Evolutionary conservation across 108 stramenopile species (phyloP).

Genomic region (Epithemia pelagica): DNA sequence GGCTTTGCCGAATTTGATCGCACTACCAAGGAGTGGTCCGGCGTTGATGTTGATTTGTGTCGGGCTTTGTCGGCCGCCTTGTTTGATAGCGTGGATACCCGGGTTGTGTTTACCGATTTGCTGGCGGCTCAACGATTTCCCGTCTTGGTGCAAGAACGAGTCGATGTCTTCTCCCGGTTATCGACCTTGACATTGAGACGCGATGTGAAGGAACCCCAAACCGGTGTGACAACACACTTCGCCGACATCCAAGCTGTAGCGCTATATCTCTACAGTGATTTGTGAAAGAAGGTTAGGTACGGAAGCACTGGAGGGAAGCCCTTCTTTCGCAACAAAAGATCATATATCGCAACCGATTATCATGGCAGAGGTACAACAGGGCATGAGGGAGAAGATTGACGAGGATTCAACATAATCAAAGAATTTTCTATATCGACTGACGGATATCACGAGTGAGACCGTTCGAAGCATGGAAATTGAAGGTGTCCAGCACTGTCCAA

Average conservation of each 20-base stretch:
- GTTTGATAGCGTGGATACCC: constrained; percentile 23
- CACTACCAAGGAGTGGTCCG: constrained; percentile 8
- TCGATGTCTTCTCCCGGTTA: constrained; percentile 45
- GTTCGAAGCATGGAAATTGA: too few relatives aligned
- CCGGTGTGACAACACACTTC: constrained; percentile 22
- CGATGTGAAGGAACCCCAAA: constrained; percentile 23
- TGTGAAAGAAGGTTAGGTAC: too few relatives aligned
- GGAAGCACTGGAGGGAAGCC: too few relatives aligned
- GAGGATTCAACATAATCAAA: constrained; percentile 51
- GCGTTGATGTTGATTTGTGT: constrained; percentile 49
- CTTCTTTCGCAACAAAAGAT: too few relatives aligned
- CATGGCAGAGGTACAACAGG: too few relatives aligned
- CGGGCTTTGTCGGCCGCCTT: constrained; percentile 39
- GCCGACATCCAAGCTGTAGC: constrained; percentile 7
- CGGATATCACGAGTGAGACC: constrained; percentile 47
- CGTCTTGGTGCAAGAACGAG: constrained; percentile 23
- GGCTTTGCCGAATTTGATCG: constrained; percentile 18
- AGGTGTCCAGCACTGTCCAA: constrained; percentile 95
- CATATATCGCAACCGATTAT: too few relatives aligned
- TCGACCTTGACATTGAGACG: constrained; percentile 18
- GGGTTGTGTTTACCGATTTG: constrained; percentile 23
- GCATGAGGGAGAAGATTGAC: not conserved
- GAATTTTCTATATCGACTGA: constrained; percentile 59
- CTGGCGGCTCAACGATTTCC: constrained; percentile 20
- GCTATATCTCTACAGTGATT: too few relatives aligned